Evolutionary conservation across 2,329 filamentous ascomycete genomes (phyloP), one percentile per base, ranked within the genome.

Genomic region (Hortaea werneckii): DNA sequence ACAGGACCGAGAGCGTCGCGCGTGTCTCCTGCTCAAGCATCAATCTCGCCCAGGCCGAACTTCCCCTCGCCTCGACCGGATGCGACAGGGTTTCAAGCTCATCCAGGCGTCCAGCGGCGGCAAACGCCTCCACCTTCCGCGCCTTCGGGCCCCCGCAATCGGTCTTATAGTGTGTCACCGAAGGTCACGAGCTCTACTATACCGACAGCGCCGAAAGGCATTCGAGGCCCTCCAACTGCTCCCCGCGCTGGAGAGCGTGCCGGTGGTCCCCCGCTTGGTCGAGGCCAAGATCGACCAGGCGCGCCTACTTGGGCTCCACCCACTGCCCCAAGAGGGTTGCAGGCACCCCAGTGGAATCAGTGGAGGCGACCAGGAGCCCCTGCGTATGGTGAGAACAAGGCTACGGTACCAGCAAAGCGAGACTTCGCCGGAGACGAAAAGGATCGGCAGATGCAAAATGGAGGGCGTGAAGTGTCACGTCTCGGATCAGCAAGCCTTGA

Each of bases 341-440:
- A 35, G n/a, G 32, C 32, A 9, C 13, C 46, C 7, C 52, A 51
- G 35, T 53, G 53, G 51, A 50, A 54, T 45, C 51, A 57, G 46
- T 57, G 54, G 40, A 59, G 56, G 49, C 29, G 44, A 34, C 48
- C 42, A 6, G 42, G 42, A 5, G 44, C 11, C n/a, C 44, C 50
- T 11, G 27, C 37, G 6, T 56, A 51, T 44, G 47, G 44, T 7
- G 54, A 58, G 9, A 57, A 56, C 48, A 35, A 44, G 13, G 20
- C 20, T 20, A 20, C n/a, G 8, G 28, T 72, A 4, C 70, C 70
- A 9, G 65, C 64, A 0, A 74, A 74, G 52, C 62, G 71, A 29
- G 71, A 74, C 47, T 59, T 61, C 30, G 60, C 63, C 13, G 60
- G 58, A 7, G 69, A 72, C 29, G 70, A 73, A 44, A 70, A 56